These are phyloP conservation scores for Salvia sclarea DNA, from an alignment of 305 asterid genomes.

Conservation along the genomic window DNA sequence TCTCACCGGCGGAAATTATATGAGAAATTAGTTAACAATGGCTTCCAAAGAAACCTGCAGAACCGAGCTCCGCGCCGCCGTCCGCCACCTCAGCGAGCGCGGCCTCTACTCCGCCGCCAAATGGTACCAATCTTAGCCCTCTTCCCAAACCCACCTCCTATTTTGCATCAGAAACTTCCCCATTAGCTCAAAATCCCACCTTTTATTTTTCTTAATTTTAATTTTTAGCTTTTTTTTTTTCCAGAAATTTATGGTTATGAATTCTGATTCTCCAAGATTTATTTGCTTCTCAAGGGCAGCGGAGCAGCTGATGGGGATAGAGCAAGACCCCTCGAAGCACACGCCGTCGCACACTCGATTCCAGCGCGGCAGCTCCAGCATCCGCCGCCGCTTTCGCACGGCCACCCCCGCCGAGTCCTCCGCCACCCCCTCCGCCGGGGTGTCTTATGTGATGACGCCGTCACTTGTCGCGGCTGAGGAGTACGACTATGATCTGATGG, in stretches of 20 bases:
- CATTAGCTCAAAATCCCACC: slow-evolving; percentile 14
- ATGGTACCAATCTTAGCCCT: slow-evolving; percentile 52
- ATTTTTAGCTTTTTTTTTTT: background rate
- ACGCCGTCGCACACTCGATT: slow-evolving; percentile 88
- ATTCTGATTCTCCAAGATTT: slow-evolving; percentile 25
- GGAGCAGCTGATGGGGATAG: slow-evolving; percentile 91
- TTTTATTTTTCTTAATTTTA: background rate
- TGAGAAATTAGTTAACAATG: slow-evolving; percentile 36
- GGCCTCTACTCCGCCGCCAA: slow-evolving; percentile 90
- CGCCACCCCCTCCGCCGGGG: slow-evolving; percentile 70
- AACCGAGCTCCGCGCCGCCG: slow-evolving; percentile 90
- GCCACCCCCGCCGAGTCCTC: slow-evolving; percentile 51
- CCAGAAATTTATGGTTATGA: background rate
- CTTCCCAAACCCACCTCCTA: slow-evolving; percentile 16
- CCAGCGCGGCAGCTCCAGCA: slow-evolving; percentile 97
- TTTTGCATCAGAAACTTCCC: background rate
- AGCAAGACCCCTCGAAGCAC: slow-evolving; percentile 90
- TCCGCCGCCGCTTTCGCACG: slow-evolving; percentile 80
- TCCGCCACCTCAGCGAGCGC: slow-evolving; percentile 87
- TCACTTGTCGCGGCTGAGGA: slow-evolving; percentile 50
- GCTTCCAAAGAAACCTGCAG: slow-evolving; percentile 83
- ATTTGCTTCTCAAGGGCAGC: slow-evolving; percentile 65
- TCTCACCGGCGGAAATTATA: background rate
- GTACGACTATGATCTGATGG: slow-evolving; percentile 57
- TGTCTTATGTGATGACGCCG: slow-evolving; percentile 66